phyloP scores from a whole-genome alignment of 2,329 filamentous ascomycete genomes.

The Fusarium succisae region DNA sequence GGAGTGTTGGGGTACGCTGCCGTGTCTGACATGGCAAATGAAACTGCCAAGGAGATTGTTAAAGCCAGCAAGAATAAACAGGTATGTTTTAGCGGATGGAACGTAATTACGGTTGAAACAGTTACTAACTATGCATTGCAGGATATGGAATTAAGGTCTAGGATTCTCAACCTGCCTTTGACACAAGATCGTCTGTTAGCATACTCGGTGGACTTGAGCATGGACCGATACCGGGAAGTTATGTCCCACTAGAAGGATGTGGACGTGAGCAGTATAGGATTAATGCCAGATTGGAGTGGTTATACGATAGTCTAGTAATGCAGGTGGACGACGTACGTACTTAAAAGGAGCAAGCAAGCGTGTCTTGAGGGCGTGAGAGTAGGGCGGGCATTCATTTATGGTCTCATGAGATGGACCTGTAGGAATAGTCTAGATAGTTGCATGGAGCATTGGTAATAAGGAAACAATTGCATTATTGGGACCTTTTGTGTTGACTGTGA shows the following conservation, averaged over 20 bases:
- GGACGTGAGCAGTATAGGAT: slow-evolving; percentile 9
- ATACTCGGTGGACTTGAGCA: slow-evolving; percentile 75
- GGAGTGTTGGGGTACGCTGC: slow-evolving; percentile 72
- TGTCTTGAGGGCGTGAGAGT: slow-evolving; percentile 1
- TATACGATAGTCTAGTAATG: slow-evolving; percentile 35
- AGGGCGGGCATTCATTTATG: slow-evolving; percentile 8
- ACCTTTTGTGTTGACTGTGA: neutral
- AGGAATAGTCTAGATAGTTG: slow-evolving; percentile 41
- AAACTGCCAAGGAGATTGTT: slow-evolving; percentile 73
- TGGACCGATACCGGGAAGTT: slow-evolving; percentile 73
- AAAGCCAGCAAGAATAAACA: slow-evolving; percentile 63
- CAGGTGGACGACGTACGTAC: neutral
- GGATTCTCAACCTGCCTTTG: slow-evolving; percentile 68
- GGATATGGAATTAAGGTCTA: slow-evolving; percentile 50
- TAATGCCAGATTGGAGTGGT: slow-evolving; percentile 10
- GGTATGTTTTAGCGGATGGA: slow-evolving; percentile 52
- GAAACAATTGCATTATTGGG: neutral
- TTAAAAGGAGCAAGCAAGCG: slow-evolving; percentile 10
- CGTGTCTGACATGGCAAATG: slow-evolving; percentile 81
- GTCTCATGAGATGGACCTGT: slow-evolving; percentile 32
- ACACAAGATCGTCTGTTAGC: slow-evolving; percentile 77
- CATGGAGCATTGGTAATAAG: slow-evolving; percentile 9
- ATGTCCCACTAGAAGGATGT: slow-evolving; percentile 57
- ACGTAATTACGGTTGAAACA: neutral
- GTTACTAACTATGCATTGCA: slow-evolving; percentile 36